phyloP scores from a whole-genome alignment of 306 rosid genomes.

The Chamaecrista fasciculata region DNA sequence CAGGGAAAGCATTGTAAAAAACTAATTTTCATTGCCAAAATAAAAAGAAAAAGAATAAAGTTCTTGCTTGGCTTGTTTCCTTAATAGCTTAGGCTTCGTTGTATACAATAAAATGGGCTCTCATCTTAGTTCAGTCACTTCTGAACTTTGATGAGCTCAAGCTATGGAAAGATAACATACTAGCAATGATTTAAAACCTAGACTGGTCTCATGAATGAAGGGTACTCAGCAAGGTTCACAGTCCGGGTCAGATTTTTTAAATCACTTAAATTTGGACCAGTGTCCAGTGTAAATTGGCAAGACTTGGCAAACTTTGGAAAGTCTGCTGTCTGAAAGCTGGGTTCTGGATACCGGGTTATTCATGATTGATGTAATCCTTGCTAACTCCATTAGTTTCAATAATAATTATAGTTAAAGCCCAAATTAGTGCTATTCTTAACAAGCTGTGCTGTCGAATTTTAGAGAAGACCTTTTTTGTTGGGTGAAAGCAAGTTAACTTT shows the following conservation, averaged over 20 bases:
- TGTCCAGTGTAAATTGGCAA: background rate
- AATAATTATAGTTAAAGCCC: background rate
- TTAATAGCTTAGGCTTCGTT: background rate
- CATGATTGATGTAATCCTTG: background rate
- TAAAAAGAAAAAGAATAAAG: no score
- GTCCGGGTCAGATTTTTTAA: background rate
- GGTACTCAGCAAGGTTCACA: background rate
- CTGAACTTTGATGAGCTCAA: background rate
- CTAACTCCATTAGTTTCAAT: background rate
- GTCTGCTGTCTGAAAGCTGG: background rate
- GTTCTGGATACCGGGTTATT: background rate
- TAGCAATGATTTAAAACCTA: background rate
- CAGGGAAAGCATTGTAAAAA: background rate
- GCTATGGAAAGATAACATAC: slow-evolving; percentile 7
- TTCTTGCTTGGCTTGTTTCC: background rate
- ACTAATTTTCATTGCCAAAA: background rate
- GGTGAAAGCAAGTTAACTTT: background rate
- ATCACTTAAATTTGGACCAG: background rate
- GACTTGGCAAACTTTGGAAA: background rate
- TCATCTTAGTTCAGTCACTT: slow-evolving; percentile 8
- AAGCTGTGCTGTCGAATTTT: background rate
- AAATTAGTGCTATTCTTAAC: background rate
- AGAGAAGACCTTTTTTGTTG: background rate
- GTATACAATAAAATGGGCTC: slow-evolving; percentile 1
- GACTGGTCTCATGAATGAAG: background rate